These are phyloP conservation scores for Vicia sativa DNA, from an alignment of 306 rosid genomes.

Conservation along the genomic window DNA sequence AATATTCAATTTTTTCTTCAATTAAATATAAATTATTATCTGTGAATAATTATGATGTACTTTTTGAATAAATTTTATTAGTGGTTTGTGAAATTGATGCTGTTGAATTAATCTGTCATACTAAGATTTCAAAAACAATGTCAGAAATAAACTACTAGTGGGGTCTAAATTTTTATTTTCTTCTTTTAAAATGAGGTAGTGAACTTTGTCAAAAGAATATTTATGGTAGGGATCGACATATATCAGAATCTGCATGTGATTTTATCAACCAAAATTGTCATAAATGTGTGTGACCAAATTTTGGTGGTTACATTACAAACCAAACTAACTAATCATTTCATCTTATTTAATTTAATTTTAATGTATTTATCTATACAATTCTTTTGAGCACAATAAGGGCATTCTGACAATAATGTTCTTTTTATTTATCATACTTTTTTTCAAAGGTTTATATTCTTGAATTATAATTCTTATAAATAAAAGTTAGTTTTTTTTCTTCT, in stretches of 20 bases:
- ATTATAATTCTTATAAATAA: constrained; percentile 1
- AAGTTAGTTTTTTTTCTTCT: background rate
- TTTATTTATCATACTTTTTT: too few species aligned
- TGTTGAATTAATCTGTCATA: too few species aligned
- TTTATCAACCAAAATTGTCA: constrained; percentile 38
- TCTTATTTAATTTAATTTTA: constrained; percentile 30
- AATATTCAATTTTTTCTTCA: too few species aligned
- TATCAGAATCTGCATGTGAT: constrained; percentile 60
- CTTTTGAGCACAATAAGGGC: background rate
- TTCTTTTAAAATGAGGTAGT: background rate
- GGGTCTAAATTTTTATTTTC: constrained; percentile 8
- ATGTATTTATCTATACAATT: constrained; percentile 8
- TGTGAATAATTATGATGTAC: too few species aligned
- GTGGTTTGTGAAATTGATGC: too few species aligned
- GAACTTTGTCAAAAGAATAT: background rate
- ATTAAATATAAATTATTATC: too few species aligned
- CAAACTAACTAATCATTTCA: constrained; percentile 54
- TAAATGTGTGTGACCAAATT: constrained; percentile 38
- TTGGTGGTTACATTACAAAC: constrained; percentile 42
- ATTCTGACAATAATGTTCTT: too few species aligned
- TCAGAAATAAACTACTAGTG: constrained; percentile 24
- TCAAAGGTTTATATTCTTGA: too few species aligned
- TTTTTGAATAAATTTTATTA: too few species aligned
- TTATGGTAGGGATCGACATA: constrained; percentile 37
- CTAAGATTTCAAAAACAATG: too few species aligned